Evolutionary conservation across 345 rosid species (phyloP), one percentile per base, ranked within the genome.

Genomic region (Geranium brycei): DNA sequence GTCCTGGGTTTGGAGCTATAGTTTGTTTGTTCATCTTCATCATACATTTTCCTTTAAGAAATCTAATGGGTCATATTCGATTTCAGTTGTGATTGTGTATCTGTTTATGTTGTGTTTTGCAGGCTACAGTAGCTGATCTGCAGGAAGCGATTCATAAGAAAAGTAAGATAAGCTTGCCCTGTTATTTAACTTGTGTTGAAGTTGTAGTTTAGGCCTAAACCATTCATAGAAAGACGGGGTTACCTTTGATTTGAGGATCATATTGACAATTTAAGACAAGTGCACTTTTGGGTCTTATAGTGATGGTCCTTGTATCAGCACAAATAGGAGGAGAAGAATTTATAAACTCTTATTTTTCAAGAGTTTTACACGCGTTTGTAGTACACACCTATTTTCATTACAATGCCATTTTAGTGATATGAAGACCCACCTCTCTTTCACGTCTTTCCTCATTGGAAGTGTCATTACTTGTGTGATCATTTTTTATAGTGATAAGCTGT

Each of bases 91-190:
- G 18, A 3, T 5, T 19, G 28, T 32, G 47, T 6, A 47, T 6
- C 1, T 8, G 17, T 60, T 6, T 62, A 19, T 75, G 47, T 55
- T 51, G 31, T 63, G 66, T 47, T 67, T 62, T 67, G 69, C 71
- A 93, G 99, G 97, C 96, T 53, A 90, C 88, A 4, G 96, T 93
- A 66, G 83, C 85, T 77, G 95, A 90, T 82, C 82, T 90, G 80
- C 97, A 90, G 78, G 91, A 88, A 68, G 92, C 90, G 61, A 88
- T 93, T 78, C 81, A 90, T 61, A 79, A 79, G 75, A 69, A 89
- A 82, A 86, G 99, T 88, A 74, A 74, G 84, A 79, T 38, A 47
- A 19, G 2, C 18, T 65, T 18, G 3, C 51, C 58, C 38, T 1
- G 60, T 51, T 19, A 30, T 8, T 35, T 30, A 19, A 11, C 4